phyloP scores from a whole-genome alignment of 2,329 filamentous ascomycete species.

The Fusarium falciforme region DNA sequence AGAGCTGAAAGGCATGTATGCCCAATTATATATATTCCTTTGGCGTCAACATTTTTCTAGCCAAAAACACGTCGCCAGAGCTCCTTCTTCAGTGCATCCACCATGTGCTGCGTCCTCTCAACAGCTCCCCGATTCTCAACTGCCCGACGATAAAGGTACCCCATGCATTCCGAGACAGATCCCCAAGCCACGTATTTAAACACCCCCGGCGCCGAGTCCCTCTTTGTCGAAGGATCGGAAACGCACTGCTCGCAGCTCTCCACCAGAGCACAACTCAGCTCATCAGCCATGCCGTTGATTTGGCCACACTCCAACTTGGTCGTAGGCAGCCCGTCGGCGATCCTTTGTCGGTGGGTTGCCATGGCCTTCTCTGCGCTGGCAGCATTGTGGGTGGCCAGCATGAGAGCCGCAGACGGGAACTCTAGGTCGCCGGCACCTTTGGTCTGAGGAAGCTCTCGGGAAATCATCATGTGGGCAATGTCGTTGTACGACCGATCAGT shows the following conservation, averaged over 20 bases:
- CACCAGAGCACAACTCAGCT: conserved; percentile 62
- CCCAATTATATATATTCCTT: not conserved
- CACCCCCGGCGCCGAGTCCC: conserved; percentile 38
- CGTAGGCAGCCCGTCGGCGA: conserved; percentile 45
- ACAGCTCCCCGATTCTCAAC: conserved; percentile 52
- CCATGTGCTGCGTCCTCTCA: conserved; percentile 41
- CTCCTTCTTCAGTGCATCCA: conserved; percentile 39
- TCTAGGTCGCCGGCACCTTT: not conserved
- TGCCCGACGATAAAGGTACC: conserved; percentile 50
- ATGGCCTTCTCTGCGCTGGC: conserved; percentile 54
- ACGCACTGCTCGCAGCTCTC: conserved; percentile 42
- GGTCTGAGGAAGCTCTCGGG: conserved; percentile 42
- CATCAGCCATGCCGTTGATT: conserved; percentile 68
- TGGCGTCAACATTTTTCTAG: not conserved
- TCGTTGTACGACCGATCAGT: conserved; percentile 64
- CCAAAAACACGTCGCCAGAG: conserved; percentile 40
- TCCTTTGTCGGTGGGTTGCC: conserved; percentile 54
- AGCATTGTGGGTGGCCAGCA: conserved; percentile 65
- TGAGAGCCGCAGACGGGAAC: conserved; percentile 59
- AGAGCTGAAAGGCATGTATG: not conserved
- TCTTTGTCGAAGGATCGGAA: not conserved
- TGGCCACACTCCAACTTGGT: conserved; percentile 59
- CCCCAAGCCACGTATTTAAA: conserved; percentile 54
- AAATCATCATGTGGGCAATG: conserved; percentile 58
- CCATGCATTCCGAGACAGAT: conserved; percentile 49